A percentile compares a stretch with the other conserved stretches of the same genome.
Conservation (phyloP, 495 filamentous ascomycete genomes). For the Penicillium taxi region DNA sequence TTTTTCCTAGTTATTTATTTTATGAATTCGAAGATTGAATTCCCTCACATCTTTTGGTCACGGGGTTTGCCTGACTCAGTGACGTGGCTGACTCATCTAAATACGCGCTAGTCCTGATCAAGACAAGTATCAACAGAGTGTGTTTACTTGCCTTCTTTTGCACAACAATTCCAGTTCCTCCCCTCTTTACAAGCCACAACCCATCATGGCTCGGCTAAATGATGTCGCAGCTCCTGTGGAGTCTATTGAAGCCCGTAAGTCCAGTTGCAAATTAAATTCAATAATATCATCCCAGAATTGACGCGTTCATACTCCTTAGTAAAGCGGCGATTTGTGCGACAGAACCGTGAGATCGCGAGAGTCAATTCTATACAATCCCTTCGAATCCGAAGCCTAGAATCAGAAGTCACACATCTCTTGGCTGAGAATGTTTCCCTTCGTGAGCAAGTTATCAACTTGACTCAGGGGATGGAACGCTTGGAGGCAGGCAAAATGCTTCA, state of each 20-base stretch:
- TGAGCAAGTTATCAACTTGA: slow-evolving; percentile 65
- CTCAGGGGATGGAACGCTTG: slow-evolving; percentile 54
- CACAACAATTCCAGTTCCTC: neutral
- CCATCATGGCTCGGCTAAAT: slow-evolving; percentile 82
- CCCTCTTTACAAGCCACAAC: neutral
- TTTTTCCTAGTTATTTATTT: too few species aligned
- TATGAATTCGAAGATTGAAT: too few species aligned
- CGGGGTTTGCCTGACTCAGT: neutral
- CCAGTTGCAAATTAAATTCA: too few species aligned
- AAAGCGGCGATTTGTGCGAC: slow-evolving; percentile 76
- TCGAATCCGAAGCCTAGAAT: slow-evolving; percentile 79
- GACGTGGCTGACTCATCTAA: slow-evolving; percentile 14
- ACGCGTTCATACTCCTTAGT: slow-evolving; percentile 45
- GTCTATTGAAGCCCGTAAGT: slow-evolving; percentile 74
- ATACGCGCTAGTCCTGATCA: slow-evolving; percentile 24
- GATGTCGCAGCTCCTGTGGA: slow-evolving; percentile 63
- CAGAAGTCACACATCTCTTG: slow-evolving; percentile 72
- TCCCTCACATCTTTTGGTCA: too few species aligned
- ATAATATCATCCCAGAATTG: too few species aligned
- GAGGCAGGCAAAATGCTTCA: slow-evolving; percentile 34
- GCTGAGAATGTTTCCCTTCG: slow-evolving; percentile 82
- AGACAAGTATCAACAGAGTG: slow-evolving; percentile 38
- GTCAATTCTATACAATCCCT: slow-evolving; percentile 86
- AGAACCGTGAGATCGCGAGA: slow-evolving; percentile 89
- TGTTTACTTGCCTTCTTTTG: slow-evolving; percentile 7